These are phyloP conservation scores for Rhodosporidiobolus sp. DNA, from an alignment of 768 basidiomycete genomes.

Conservation along the genomic window DNA sequence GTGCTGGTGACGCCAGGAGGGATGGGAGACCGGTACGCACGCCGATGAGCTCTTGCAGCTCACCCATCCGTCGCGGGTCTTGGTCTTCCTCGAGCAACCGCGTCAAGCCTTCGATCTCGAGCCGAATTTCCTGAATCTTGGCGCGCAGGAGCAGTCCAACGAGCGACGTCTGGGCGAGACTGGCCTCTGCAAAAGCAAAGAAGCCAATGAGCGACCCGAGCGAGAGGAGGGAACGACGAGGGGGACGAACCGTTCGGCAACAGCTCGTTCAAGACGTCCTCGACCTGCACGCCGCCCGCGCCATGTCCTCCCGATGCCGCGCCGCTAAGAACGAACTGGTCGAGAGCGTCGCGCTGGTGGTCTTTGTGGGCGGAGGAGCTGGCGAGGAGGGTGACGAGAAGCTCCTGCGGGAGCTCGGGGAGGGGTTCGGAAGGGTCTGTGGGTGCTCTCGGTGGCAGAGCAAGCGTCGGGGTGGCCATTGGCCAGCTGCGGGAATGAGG, in stretches of 20 bases:
- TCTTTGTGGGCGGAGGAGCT: not conserved
- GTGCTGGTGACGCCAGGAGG: not conserved
- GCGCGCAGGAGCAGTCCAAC: constrained; percentile 67
- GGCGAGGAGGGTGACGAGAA: constrained; percentile 27
- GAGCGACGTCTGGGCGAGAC: constrained; percentile 66
- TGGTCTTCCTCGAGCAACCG: constrained; percentile 69
- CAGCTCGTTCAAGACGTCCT: constrained; percentile 39
- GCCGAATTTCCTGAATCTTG: constrained; percentile 66
- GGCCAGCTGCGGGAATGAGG: not conserved
- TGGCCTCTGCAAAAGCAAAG: constrained; percentile 59
- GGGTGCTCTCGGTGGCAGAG: not conserved
- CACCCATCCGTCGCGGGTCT: constrained; percentile 80
- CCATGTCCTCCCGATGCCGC: not conserved
- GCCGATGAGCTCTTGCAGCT: constrained; percentile 93
- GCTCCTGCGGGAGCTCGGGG: constrained; percentile 33
- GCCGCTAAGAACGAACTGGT: constrained; percentile 32
- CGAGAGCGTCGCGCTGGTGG: constrained; percentile 30
- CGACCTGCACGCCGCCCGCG: constrained; percentile 21
- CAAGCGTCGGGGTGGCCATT: constrained; percentile 25
- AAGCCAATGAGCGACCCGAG: not conserved
- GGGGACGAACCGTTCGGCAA: constrained; percentile 32
- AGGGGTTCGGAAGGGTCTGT: not conserved
- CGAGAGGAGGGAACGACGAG: not conserved
- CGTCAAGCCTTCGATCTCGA: constrained; percentile 68
- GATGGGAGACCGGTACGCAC: constrained; percentile 53